Evolutionary conservation across 1,284 basidiomycete genomes (phyloP), one percentile per base, ranked within the genome.

Genomic region (Leccinum fuscescens): DNA sequence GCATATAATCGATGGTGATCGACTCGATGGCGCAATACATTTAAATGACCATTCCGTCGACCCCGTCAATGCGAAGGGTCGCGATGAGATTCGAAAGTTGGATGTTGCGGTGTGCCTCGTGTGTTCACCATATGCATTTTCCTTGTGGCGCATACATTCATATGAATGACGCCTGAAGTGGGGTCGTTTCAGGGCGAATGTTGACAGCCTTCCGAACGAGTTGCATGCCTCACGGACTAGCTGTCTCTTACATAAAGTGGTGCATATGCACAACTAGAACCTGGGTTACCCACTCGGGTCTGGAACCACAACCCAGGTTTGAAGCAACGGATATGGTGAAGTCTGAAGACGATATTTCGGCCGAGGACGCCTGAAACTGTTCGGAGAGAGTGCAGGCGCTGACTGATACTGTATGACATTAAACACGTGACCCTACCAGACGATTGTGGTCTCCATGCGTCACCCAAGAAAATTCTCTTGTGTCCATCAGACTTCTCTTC

Each of bases 401-500:
- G 44, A 46, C 20, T 20, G 42, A 44, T 44, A 44, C 17, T 44
- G 17, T 44, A 20, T 20, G 44, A 46, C 15, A 37, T 6, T 46
- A 14, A 46, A 46, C 20, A 20, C 20, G 9, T 46, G 39, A 42
- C n/a, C 15, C 15, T 11, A 31, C 31, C 39, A 17, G 39, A 42
- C 39, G 39, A 42, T 17, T 9, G 39, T 15, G 6, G 33, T 15
- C 14, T 20, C 31, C 52, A 44, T 54, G 51, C 33, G 33, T 53
- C 51, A 24, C 24, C 39, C 39, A 27, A 56, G 20, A 22, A n/a
- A 33, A 31, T 29, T 39, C n/a, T 24, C 17, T 39, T 50, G 50
- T 62, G 65, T 44, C 54, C 29, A 54, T 55, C 54, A 59, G 42
- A 29, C 50, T 57, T 57, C 42, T 67, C 29, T 46, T 22, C 42